Conservation (phyloP, 345 rosid species). For the Gossypium bickii region DNA sequence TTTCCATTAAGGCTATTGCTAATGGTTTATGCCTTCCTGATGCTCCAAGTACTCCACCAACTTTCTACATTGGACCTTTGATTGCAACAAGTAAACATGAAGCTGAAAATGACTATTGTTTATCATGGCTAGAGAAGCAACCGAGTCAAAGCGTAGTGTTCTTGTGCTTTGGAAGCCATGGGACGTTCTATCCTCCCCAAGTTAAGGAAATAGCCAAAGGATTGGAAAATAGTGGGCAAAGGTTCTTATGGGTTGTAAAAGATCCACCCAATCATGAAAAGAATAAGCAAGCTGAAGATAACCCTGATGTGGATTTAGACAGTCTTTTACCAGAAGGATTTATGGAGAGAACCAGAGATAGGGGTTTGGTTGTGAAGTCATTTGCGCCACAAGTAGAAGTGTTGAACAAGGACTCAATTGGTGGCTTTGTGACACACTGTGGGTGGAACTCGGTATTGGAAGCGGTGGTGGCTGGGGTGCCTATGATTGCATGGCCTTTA, state of each 20-base stretch:
- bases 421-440: constrained; percentile 66
- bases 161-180: constrained; percentile 43
- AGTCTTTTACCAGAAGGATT: constrained; percentile 34
- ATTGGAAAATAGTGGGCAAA: constrained; percentile 34
- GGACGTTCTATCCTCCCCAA: constrained; percentile 32
- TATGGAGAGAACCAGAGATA: constrained; percentile 30
- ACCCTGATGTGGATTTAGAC: constrained; percentile 17
- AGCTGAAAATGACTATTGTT: constrained; percentile 14
- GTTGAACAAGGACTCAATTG: constrained; percentile 41
- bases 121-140: constrained; percentile 39
- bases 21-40: constrained; percentile 26
- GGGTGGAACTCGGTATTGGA: constrained; percentile 75
- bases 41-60: constrained; percentile 16
- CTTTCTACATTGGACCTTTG: constrained; percentile 32
- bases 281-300: constrained; percentile 14
- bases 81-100: background rate
- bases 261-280: constrained; percentile 34
- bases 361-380: constrained; percentile 45
- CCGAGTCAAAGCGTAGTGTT: constrained; percentile 34
- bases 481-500: constrained; percentile 53
- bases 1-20: constrained; percentile 21
- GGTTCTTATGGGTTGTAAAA: constrained; percentile 49
- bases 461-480: constrained; percentile 46
- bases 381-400: constrained; percentile 66
- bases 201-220: constrained; percentile 44